Conservation (phyloP, 305 asterid genomes). For the Coffea humblotiana region DNA sequence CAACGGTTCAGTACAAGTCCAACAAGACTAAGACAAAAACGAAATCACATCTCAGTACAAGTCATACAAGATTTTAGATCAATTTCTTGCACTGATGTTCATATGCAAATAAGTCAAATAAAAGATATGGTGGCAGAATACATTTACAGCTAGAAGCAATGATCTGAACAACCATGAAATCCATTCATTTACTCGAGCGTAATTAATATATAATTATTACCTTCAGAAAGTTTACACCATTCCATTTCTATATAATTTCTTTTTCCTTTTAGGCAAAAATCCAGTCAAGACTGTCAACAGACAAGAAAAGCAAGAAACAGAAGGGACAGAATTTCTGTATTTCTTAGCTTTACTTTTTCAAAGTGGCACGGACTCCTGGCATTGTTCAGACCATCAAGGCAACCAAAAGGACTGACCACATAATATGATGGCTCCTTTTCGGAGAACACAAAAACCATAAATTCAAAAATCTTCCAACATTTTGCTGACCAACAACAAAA, state of each 20-base stretch:
- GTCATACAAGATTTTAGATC: background rate
- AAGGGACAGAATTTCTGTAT: conserved; percentile 15
- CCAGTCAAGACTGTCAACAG: conserved; percentile 9
- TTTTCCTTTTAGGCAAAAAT: background rate
- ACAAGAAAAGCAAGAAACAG: conserved; percentile 29
- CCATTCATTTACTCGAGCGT: background rate
- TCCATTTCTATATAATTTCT: background rate
- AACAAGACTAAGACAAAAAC: background rate
- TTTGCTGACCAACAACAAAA: background rate
- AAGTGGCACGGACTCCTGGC: conserved; percentile 14
- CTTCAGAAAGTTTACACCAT: background rate
- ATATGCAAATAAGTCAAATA: background rate
- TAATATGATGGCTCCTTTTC: conserved; percentile 1
- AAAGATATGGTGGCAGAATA: background rate
- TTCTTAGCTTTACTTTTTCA: conserved; percentile 22
- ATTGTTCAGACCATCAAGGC: conserved; percentile 16
- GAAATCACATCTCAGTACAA: background rate
- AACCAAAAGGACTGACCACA: conserved; percentile 18
- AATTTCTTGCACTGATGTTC: background rate
- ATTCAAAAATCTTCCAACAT: background rate
- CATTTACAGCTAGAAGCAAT: background rate
- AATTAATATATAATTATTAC: too few relatives aligned
- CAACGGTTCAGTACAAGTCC: background rate
- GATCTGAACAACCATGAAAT: background rate
- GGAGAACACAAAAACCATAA: background rate